Evolutionary conservation across 1,284 basidiomycete genomes (phyloP), one percentile per base, ranked within the genome.

Genomic region (Ganoderma lucidum): DNA sequence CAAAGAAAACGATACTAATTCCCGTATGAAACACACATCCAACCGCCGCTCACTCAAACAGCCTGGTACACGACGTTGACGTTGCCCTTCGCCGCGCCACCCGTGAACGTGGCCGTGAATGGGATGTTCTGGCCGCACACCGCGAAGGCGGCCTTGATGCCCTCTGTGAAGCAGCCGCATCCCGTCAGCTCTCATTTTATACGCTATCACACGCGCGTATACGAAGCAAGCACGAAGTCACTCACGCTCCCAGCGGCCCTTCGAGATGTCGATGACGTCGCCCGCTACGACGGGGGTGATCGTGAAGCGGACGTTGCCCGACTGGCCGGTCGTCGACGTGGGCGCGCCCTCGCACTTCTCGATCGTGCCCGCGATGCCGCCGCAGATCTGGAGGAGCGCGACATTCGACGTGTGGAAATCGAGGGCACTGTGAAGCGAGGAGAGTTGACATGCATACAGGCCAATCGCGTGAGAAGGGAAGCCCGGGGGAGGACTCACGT

Each of bases 201-300:
- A 15, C 59, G 28, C 23, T 14, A 3, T 37, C 19, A 4, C 58
- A 60, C 56, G n/a, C n/a, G n/a, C n/a, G n/a, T n/a, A n/a, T n/a
- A 39, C 58, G 32, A 60, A 56, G 69, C 69, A 44, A 35, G 12
- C n/a, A 67, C 6, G 19, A 17, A 1, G 41, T 44, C 45, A 73
- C 72, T 68, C 62, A 73, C 72, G 78, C 70, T 80, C 79, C 79
- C 79, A 80, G 56, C 79, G 79, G n/a, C 79, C 79, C 75, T 80
- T 80, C 55, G 74, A 76, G 70, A 80, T 77, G 71, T 78, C 79
- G 71, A 80, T 79, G 32, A 72, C 74, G 58, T 76, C 79, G 48
- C 78, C 78, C 55, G 44, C n/a, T 15, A 73, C 67, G 59, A 74
- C 77, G 37, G 79, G 79, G 12, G 32, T 78, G 62, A 80, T 77